Conservation (phyloP, 108 stramenopile species). For the Seminavis robusta region DNA sequence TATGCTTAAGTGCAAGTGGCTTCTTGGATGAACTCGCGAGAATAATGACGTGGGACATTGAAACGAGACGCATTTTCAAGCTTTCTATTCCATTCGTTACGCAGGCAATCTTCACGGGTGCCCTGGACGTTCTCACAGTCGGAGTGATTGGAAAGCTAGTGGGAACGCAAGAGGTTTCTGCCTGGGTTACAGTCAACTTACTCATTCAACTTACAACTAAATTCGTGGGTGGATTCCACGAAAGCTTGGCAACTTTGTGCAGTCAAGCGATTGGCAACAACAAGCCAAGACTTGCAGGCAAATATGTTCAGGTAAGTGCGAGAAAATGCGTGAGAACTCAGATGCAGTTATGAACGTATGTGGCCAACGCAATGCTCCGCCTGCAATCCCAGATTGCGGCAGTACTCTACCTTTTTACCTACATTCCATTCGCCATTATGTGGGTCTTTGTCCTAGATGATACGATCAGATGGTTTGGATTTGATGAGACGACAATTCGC, state of each 20-base stretch:
- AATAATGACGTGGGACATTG: conserved; percentile 33
- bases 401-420: conserved; percentile 26
- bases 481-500: conserved; percentile 5
- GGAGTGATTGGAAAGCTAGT: conserved; percentile 33
- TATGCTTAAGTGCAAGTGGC: not conserved
- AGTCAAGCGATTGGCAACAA: conserved; percentile 55
- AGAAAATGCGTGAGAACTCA: too few species aligned
- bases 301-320: conserved; percentile 57
- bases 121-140: conserved; percentile 30
- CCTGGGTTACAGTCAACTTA: not conserved
- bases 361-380: too few species aligned
- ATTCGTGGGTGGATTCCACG: not conserved
- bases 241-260: conserved; percentile 1
- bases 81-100: conserved; percentile 27
- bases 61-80: conserved; percentile 30
- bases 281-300: conserved; percentile 49
- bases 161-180: not conserved
- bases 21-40: conserved; percentile 7
- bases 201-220: not conserved
- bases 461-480: conserved; percentile 21
- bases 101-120: not conserved
- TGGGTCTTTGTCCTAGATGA: conserved; percentile 37
- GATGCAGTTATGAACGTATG: too few species aligned
- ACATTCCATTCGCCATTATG: conserved; percentile 26
- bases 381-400: too few species aligned